Conservation (phyloP, 306 rosid genomes). For the Leucaena leucocephala region DNA sequence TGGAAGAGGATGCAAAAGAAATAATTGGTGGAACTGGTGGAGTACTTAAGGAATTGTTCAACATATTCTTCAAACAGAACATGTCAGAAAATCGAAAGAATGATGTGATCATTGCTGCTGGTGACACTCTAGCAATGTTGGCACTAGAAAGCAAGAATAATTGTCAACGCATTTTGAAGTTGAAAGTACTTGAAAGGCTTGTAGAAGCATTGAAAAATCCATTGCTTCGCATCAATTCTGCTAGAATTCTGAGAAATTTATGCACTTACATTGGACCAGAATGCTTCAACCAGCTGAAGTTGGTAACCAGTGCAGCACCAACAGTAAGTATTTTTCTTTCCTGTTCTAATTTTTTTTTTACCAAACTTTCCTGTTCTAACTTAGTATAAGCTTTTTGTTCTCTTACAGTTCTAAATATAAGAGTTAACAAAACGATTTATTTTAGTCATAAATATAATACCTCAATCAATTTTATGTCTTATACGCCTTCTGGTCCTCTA, state of each 20-base stretch:
- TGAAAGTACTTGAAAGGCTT: conserved; percentile 59
- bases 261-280: conserved; percentile 69
- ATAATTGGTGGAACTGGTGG: conserved; percentile 93
- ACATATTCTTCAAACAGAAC: conserved; percentile 62
- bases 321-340: conserved; percentile 57
- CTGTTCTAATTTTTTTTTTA: not conserved
- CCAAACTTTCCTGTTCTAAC: too few species aligned
- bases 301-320: conserved; percentile 66
- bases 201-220: conserved; percentile 59
- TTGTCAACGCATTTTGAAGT: conserved; percentile 69
- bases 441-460: too few species aligned
- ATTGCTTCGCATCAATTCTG: conserved; percentile 65
- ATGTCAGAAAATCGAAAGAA: conserved; percentile 42
- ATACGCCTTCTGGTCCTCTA: too few species aligned
- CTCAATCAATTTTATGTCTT: too few species aligned
- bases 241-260: conserved; percentile 80
- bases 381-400: too few species aligned
- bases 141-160: conserved; percentile 78
- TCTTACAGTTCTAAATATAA: too few species aligned
- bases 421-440: too few species aligned
- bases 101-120: conserved; percentile 63
- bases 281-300: conserved; percentile 60
- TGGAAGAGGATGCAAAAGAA: conserved; percentile 85
- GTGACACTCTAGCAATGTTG: conserved; percentile 88
- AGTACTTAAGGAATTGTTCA: conserved; percentile 71